A percentile compares a stretch with the other conserved stretches of the same genome.
Evolutionary conservation across 1,284 basidiomycete genomes (phyloP).

Genomic region (Moesziomyces aphidis): DNA sequence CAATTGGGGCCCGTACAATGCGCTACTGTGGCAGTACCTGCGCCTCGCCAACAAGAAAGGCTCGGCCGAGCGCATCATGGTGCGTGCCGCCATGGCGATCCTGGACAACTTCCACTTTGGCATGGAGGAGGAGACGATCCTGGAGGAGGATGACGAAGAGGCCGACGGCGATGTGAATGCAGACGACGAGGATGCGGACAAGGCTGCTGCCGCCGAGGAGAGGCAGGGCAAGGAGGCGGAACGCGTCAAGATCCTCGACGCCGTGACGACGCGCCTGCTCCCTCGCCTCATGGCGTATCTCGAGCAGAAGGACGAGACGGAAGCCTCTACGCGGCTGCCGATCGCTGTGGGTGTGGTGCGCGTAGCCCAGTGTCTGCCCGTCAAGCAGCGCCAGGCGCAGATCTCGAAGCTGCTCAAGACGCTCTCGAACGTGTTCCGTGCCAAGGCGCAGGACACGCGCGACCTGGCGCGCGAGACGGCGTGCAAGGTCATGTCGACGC

Average conservation of each 20-base stretch:
- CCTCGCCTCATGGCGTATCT: conserved; percentile 65
- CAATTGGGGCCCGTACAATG: conserved; percentile 86
- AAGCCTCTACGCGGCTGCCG: conserved; percentile 79
- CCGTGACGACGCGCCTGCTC: conserved; percentile 73
- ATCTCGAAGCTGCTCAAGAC: conserved; percentile 84
- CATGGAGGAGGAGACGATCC: conserved; percentile 41
- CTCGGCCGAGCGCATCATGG: conserved; percentile 81
- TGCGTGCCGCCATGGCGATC: conserved; percentile 86
- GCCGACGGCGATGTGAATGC: conserved; percentile 73
- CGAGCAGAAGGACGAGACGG: conserved; percentile 78
- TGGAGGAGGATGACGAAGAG: conserved; percentile 23
- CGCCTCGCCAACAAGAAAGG: conserved; percentile 79
- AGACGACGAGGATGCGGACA: conserved; percentile 51
- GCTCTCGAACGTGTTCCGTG: conserved; percentile 86
- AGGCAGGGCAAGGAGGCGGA: conserved; percentile 30
- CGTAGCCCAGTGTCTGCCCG: conserved; percentile 84
- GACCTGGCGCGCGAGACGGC: conserved; percentile 88
- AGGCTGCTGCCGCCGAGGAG: conserved; percentile 10
- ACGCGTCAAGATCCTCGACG: conserved; percentile 75
- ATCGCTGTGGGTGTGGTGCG: conserved; percentile 88
- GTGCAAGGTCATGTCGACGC: conserved; percentile 80
- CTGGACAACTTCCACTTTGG: conserved; percentile 92
- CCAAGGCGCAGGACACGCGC: conserved; percentile 92
- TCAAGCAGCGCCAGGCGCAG: conserved; percentile 72
- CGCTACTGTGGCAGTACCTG: conserved; percentile 84